Evolutionary conservation across 2,329 filamentous ascomycete genomes (phyloP).

Genomic region (Fusarium vanettenii): DNA sequence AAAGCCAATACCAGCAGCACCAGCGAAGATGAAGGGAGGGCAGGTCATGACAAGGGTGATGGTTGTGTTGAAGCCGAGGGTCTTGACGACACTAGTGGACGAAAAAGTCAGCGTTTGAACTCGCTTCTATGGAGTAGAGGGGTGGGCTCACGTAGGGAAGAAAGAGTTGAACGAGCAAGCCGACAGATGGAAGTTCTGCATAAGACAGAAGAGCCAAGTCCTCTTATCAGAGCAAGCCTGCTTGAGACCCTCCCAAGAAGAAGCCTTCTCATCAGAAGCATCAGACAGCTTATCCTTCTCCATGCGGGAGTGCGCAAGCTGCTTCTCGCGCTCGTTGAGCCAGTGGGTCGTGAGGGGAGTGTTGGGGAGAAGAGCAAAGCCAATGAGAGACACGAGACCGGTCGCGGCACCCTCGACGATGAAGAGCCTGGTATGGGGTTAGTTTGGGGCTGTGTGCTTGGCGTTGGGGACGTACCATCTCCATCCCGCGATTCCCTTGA

Average conservation of each 20-base stretch:
- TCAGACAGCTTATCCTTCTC: conserved; percentile 64
- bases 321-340: conserved; percentile 59
- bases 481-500: conserved; percentile 69
- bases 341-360: conserved; percentile 58
- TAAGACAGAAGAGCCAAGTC: conserved; percentile 64
- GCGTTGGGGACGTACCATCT: conserved; percentile 56
- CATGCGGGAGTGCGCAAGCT: conserved; percentile 60
- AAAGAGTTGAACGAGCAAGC: conserved; percentile 62
- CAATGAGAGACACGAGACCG: conserved; percentile 43
- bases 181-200: conserved; percentile 67
- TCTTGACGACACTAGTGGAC: conserved; percentile 55
- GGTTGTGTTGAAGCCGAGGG: conserved; percentile 60
- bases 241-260: conserved; percentile 59
- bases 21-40: conserved; percentile 64
- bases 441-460: background rate
- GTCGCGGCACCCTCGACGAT: conserved; percentile 67
- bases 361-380: conserved; percentile 49
- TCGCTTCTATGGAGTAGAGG: fast-evolving
- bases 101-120: background rate
- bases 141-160: conserved; percentile 49
- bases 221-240: conserved; percentile 61
- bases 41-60: conserved; percentile 64
- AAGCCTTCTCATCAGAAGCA: conserved; percentile 50
- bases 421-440: conserved; percentile 37
- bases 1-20: conserved; percentile 57